Evolutionary conservation across 108 stramenopile genomes (phyloP), one percentile per base, ranked within the genome.

Genomic region (Cylindrotheca closterium): DNA sequence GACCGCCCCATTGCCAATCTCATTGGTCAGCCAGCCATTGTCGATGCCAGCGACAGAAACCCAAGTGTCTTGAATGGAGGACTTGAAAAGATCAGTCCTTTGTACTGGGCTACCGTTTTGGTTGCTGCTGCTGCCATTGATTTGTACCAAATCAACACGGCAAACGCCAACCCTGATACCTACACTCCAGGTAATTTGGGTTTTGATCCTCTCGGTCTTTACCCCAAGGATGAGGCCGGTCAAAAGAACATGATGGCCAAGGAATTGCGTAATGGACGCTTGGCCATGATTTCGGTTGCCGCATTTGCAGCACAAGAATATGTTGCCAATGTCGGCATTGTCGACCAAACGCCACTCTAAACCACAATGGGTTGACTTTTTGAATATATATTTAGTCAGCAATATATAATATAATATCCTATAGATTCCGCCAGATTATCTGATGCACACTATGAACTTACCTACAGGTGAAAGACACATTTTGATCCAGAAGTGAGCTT

Each of bases 201-300:
- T 53, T 94, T 89, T 52, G 92, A 93, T 58, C 88, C 93, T 54
- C 61, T 88, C 73, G 85, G 86, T 25, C 60, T 86, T 58, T 55
- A 57, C n/a, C 69, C 67, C 53, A 65, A 83, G 66, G 86, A 77
- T 30, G 80, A 87, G 60, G 15, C 29, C 30, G 48, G 37, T 51
- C 5, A 28, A 23, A 30, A 28, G 22, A 70, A 54, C 27, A 74
- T 87, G 80, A 74, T 74, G 50, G 81, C 75, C 45, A 76, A 87
- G 63, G 93, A 94, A 75, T 74, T 94, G 58, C 89, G 87, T 84
- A 94, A 94, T 71, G 93, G 93, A 65, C 71, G 93, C 52, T 69
- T 94, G 61, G 93, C 93, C 55, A 94, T 89, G 88, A 17, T 91
- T 1, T 86, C 86, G 22, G 82, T 91, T 59, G 73, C 75, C 3